Conservation (phyloP, 164 flowering plant species). For the Echeveria elegans region DNA sequence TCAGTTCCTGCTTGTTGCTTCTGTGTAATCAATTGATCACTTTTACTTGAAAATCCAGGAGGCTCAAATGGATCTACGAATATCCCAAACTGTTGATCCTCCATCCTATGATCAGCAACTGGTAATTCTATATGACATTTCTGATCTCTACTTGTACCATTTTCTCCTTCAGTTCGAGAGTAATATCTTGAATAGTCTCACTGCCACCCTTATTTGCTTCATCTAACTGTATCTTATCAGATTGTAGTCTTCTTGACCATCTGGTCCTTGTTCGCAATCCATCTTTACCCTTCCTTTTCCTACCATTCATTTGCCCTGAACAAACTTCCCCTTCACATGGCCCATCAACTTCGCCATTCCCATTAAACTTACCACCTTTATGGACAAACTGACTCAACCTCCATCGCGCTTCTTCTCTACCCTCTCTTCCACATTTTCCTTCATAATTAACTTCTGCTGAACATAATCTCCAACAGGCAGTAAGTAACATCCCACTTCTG, state of each 20-base stretch:
- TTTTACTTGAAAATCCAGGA: not conserved
- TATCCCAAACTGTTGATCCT: not conserved
- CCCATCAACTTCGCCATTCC: not conserved
- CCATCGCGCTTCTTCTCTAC: not conserved
- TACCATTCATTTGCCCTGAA: not conserved
- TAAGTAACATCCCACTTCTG: not conserved
- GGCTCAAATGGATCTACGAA: not conserved
- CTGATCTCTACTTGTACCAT: not conserved
- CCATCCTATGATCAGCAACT: not conserved
- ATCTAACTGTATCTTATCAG: not conserved
- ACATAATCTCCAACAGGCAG: slow-evolving; percentile 9
- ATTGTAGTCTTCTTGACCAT: not conserved
- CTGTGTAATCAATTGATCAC: not conserved
- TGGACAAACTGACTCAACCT: no score
- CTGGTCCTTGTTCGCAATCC: not conserved
- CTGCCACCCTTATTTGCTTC: not conserved
- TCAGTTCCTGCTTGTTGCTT: no score
- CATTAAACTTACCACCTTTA: not conserved
- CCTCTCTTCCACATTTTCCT: not conserved
- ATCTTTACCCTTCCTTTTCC: not conserved
- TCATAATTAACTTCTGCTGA: not conserved
- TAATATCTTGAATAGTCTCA: not conserved
- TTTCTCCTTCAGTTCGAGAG: not conserved
- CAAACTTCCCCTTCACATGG: not conserved
- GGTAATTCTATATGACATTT: not conserved